A percentile compares a stretch with the other conserved stretches of the same genome.
These are phyloP conservation scores for Botrytis medusae DNA, from an alignment of 2,329 filamentous ascomycete species.

Conservation along the genomic window DNA sequence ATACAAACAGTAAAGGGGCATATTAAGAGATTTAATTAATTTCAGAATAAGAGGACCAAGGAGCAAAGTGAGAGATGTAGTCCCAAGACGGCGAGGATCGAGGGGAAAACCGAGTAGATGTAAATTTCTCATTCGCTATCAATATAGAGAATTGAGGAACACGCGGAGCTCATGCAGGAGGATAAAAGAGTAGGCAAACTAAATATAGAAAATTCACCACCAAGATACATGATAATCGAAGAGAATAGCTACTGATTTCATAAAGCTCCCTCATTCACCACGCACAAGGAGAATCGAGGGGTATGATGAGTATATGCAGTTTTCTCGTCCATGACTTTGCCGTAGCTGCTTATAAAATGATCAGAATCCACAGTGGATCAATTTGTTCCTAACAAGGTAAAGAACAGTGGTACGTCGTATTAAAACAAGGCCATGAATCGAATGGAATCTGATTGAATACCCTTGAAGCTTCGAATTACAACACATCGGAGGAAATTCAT, in stretches of 20 bases:
- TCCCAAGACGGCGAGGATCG: not conserved
- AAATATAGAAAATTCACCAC: not conserved
- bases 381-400: not conserved
- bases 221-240: not conserved
- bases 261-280: not conserved
- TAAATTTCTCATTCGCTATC: not conserved
- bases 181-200: not conserved
- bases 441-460: not conserved
- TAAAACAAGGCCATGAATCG: not conserved
- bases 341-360: not conserved
- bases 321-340: not conserved
- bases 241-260: not conserved
- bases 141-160: not conserved
- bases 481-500: not conserved
- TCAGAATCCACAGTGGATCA: not conserved
- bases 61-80: not conserved
- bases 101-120: not conserved
- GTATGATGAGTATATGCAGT: not conserved
- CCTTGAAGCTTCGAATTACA: not conserved
- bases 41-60: not conserved
- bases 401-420: not conserved
- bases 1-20: not conserved
- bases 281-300: not conserved
- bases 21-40: not conserved
- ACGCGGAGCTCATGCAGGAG: not conserved